Base-by-base conservation (phyloP, 1,284 basidiomycete species). In the Filobasidium uniguttulatum region DNA sequence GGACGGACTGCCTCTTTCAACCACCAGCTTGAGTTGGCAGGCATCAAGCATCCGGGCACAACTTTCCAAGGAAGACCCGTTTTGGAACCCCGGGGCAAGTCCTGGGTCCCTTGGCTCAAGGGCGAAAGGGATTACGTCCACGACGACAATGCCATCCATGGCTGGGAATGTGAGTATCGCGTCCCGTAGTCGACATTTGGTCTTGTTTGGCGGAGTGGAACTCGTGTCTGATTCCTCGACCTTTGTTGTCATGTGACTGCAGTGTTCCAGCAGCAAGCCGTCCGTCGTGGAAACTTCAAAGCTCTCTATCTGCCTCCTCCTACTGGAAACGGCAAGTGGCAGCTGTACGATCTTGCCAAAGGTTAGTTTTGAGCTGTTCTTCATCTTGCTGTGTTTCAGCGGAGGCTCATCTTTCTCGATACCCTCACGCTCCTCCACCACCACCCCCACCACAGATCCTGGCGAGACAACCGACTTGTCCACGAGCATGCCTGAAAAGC, bases 391-490 rank as follows among this genome's bases (percentile, higher is more conserved):
- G 19, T 41, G 10, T 9, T 25, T 43, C 3, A 5, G 15, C 36
- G 6, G 19, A 28, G 9, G 23, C 26, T 26, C 3, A 26, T 26
- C 15, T 14, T 19, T 43, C 40, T 12, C 10, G 8, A 38, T 28
- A 28, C 4, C 7, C 15, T 14, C 20, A n/a, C n/a, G n/a, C n/a
- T n/a, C n/a, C n/a, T n/a, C n/a, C n/a, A n/a, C n/a, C n/a, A n/a
- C n/a, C n/a, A n/a, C n/a, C n/a, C n/a, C n/a, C n/a, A n/a, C n/a
- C n/a, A 26, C 15, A 56, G 62, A 65, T 48, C 61, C 57, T 2
- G 62, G 60, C 34, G 63, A 65, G 49, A 59, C 54, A 14, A 49
- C 49, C 0, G 58, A 65, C 43, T 48, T 64, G n/a, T 61, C 62
- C 1, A 35, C 46, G 15, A 31, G 44, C 9, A 7, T 53, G 3